Base-by-base conservation (phyloP, 2,329 filamentous ascomycete genomes). In the Penicillium janthinellum region DNA sequence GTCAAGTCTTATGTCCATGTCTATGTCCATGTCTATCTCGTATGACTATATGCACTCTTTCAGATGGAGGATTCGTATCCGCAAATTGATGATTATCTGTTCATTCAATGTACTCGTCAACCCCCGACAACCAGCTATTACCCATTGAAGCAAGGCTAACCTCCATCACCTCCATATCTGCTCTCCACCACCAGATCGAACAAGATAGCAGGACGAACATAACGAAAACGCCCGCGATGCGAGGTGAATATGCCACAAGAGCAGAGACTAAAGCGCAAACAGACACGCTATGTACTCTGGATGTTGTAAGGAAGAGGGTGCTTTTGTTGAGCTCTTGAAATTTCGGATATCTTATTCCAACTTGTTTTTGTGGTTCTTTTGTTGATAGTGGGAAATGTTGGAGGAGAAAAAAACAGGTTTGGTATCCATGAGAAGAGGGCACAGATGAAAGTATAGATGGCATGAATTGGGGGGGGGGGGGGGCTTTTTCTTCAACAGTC, bases 401-500 rank as follows among this genome's bases (percentile, higher is more conserved):
- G 54, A 57, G 49, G 55, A 22, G 47, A 20, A 22, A 22, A 54
- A 61, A 31, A 31, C 31, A 61, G 56, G 58, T 64, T 59, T 67
- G 61, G 62, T 66, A 61, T 67, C 64, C 57, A 58, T 60, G 61
- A 54, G 57, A 38, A 54, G 44, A 49, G 28, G 49, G 28, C 14
- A 17, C 45, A 51, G 39, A 62, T 52, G 53, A 38, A 49, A 20
- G 51, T 51, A 56, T 53, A 58, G 50, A 61, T 61, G 53, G 49
- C 52, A 62, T 59, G 49, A 54, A 54, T 35, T 10, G n/a, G 47
- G 25, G 20, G 20, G 17, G 17, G 17, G 17, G 17, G 17, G 17
- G 25, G 25, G 14, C 6, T 17, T 49, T 52, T 56, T 53, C 31
- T 25, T 35, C 39, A 34, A 41, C 25, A 35, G 31, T 12, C 34